Conservation (phyloP, 1,284 basidiomycete species). For the Leccinum angustisporum region DNA sequence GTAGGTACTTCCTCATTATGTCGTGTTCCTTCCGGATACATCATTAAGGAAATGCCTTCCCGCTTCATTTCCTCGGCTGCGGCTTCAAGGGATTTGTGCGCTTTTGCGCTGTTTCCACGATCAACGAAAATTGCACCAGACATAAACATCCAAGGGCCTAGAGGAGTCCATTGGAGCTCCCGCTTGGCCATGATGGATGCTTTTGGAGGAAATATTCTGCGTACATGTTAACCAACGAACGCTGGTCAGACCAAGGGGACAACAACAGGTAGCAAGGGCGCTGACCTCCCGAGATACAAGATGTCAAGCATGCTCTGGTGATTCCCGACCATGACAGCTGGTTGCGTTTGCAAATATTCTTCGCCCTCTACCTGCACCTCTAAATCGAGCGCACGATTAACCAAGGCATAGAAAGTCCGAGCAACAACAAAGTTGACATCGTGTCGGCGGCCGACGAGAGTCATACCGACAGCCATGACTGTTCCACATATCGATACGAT, state of each 20-base stretch:
- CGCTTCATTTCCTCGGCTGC: constrained; percentile 85
- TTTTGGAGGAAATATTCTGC: constrained; percentile 80
- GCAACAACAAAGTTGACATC: constrained; percentile 90
- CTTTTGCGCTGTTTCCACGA: constrained; percentile 77
- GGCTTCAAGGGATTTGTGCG: constrained; percentile 73
- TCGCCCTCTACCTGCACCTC: constrained; percentile 82
- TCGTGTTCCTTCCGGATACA: constrained; percentile 93
- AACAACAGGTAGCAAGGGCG: constrained; percentile 6
- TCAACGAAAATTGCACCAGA: constrained; percentile 95
- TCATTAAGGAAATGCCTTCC: constrained; percentile 77
- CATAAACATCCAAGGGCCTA: constrained; percentile 92
- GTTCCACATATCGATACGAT: constrained; percentile 78
- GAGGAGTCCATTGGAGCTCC: constrained; percentile 83
- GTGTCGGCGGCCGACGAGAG: constrained; percentile 69
- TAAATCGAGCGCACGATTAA: constrained; percentile 68
- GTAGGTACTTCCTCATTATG: constrained; percentile 64
- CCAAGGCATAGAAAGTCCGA: constrained; percentile 77
- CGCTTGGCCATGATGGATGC: constrained; percentile 94
- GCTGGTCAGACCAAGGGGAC: constrained; percentile 1
- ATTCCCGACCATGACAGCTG: constrained; percentile 84
- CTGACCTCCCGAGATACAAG: constrained; percentile 78
- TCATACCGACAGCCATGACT: constrained; percentile 69
- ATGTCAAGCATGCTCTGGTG: constrained; percentile 95
- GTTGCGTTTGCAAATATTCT: constrained; percentile 69
- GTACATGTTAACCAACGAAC: constrained; percentile 8